phyloP scores from a whole-genome alignment of 345 rosid genomes.

The Cardiospermum halicacabum region DNA sequence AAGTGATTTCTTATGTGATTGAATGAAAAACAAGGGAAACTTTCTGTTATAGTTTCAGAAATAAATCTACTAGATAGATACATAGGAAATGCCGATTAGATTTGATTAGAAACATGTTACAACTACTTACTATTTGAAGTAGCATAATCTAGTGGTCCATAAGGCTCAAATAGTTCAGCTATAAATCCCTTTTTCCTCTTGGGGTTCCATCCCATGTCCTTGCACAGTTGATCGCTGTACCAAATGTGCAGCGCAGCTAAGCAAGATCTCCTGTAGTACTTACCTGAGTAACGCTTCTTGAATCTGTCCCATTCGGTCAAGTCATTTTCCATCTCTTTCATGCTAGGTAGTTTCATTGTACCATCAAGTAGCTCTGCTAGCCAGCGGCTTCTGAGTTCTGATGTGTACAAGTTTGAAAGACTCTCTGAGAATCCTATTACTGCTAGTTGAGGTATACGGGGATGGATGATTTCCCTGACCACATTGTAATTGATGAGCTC shows the following conservation, averaged over 20 bases:
- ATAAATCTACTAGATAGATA: too few species aligned
- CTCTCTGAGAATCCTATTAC: slow-evolving; percentile 41
- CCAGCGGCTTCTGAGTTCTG: slow-evolving; percentile 41
- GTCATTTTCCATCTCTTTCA: slow-evolving; percentile 35
- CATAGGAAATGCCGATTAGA: too few species aligned
- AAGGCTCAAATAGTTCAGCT: slow-evolving; percentile 37
- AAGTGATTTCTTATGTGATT: neutral
- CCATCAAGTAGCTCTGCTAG: slow-evolving; percentile 32
- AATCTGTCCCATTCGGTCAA: slow-evolving; percentile 22
- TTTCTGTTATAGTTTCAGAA: too few species aligned
- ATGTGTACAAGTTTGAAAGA: slow-evolving; percentile 29
- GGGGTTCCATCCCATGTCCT: slow-evolving; percentile 40
- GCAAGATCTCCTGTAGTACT: slow-evolving; percentile 26
- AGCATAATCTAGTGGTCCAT: slow-evolving; percentile 35
- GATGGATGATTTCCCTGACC: slow-evolving; percentile 37
- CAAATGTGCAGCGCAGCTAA: slow-evolving; percentile 31
- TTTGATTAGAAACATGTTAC: too few species aligned
- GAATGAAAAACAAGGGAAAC: neutral
- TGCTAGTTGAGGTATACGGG: slow-evolving; percentile 35
- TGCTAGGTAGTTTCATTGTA: slow-evolving; percentile 29
- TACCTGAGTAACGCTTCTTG: slow-evolving; percentile 24
- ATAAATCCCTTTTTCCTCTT: slow-evolving; percentile 30
- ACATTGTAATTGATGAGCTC: neutral
- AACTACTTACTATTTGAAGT: slow-evolving; percentile 4
- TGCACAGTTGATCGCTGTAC: slow-evolving; percentile 35